Evolutionary conservation across 2,329 filamentous ascomycete genomes (phyloP), one percentile per base, ranked within the genome.

Genomic region (Pseudogymnoascus sp.): DNA sequence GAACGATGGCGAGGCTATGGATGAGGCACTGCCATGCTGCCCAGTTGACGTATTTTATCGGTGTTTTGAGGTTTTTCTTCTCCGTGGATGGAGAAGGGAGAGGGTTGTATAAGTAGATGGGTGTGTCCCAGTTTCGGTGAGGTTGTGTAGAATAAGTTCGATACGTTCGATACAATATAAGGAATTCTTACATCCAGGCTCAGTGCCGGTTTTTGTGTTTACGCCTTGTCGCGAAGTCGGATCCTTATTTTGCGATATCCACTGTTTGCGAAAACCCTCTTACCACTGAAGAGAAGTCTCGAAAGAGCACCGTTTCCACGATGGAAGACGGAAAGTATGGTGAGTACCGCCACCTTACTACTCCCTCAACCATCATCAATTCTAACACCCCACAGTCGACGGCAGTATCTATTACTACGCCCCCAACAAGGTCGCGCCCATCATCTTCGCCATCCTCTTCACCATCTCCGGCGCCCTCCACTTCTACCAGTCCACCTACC

Each of bases 381-480:
- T 14, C 43, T 60, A 50, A 50, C 32, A 5, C 9, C 7, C 57
- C 28, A 2, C 32, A 71, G 70, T 70, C 16, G 62, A 67, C 3
- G 67, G 69, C 6, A 77, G 75, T 62, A 66, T 77, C 20, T 78
- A 71, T 61, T 69, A 78, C 65, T 84, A 84, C 63, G 77, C 76
- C 11, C 82, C 82, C 0, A 82, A 80, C 68, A 81, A 81, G 67
- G 74, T 65, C 4, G 80, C 80, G 0, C 80, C 82, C 0, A 75
- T 83, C 18, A 65, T 82, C 50, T 85, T 83, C 67, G 74, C 78
- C 3, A 65, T 79, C 14, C 65, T 79, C 0, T 81, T 80, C 62
- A 70, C 72, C 4, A 64, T 77, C 34, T 81, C 80, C 0, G 77
- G 75, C 4, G 41, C 70, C n/a, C 64, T 74, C 2, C 81, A 85